Evolutionary conservation across 129 eudicot species (phyloP), one percentile per base, ranked within the genome.

Genomic region (Flaveria brownii): DNA sequence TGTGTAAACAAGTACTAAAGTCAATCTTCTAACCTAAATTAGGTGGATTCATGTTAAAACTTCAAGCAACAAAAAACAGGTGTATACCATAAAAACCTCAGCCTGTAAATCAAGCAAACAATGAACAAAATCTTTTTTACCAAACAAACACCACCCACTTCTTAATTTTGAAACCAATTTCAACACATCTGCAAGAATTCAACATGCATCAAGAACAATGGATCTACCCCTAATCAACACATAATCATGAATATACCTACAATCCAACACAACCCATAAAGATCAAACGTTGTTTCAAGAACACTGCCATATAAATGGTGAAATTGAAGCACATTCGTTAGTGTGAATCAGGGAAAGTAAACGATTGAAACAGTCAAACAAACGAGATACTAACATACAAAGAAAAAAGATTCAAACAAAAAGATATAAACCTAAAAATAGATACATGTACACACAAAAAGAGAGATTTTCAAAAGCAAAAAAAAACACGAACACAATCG

Each of bases 11-110:
- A 25, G 59, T 77, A 79, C 68, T 62, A 80, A 65, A 73, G 79
- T 73, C 77, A 71, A 78, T 42, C 50, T 51, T 78, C 43, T 70
- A 62, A 71, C 82, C 82, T 78, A 78, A 79, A 80, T 80, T 80
- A 73, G 79, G 84, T 80, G 75, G 70, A 73, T 43, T 57, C 69
- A 73, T 73, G 42, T 73, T 68, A 80, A 65, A 73, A 73, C 84
- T 80, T 80, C 6, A 80, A 80, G 83, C 69, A 72, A 80, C 78
- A 65, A 72, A 23, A 23, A 10, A 64, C 50, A 78, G 71, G 50
- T 69, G 70, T 43, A 78, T 60, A 80, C 33, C 61, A 61, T 70
- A 36, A 73, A 61, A 73, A 55, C 7, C 36, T 63, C 39, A 62
- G 51, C 25, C 47, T 72, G 59, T 63, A 51, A 68, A 63, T 59